A percentile compares a stretch with the other conserved stretches of the same genome.
These are phyloP conservation scores for Lentinula sp. DNA, from an alignment of 768 basidiomycete genomes.

Conservation along the genomic window DNA sequence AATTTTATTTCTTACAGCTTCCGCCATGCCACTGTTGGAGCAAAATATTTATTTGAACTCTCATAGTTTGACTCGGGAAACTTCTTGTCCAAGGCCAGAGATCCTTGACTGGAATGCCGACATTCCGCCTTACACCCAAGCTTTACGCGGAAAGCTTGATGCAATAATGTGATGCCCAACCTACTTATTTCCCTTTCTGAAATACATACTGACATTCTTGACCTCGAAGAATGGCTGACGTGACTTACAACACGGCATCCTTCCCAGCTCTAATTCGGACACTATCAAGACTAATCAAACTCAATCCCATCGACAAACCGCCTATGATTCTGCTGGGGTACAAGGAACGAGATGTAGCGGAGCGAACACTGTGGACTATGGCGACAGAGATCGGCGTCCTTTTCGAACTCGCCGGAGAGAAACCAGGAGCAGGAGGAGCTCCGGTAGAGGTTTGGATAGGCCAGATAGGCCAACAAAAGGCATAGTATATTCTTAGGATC, in stretches of 20 bases:
- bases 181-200: not conserved
- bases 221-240: conserved; percentile 78
- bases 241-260: conserved; percentile 85
- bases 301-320: conserved; percentile 18
- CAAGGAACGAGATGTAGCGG: conserved; percentile 77
- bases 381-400: conserved; percentile 42
- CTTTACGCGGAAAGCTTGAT: conserved; percentile 39
- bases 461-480: not conserved
- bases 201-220: not conserved
- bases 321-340: conserved; percentile 67
- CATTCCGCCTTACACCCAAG: conserved; percentile 39
- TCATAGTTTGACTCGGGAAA: conserved; percentile 23
- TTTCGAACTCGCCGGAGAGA: conserved; percentile 49
- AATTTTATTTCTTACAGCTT: conserved; percentile 35
- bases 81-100: conserved; percentile 19
- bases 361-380: conserved; percentile 71
- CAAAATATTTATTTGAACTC: conserved; percentile 56
- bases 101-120: conserved; percentile 74
- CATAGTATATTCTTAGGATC: not conserved
- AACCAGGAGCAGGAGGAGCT: conserved; percentile 53
- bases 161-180: conserved; percentile 49
- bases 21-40: conserved; percentile 74
- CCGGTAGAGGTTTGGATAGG: conserved; percentile 73
- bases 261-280: conserved; percentile 77
- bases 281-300: conserved; percentile 40